Percentiles rank a stretch among this genome's conserved stretches.
phyloP scores from a whole-genome alignment of 345 rosid genomes.

The Populus ilicifolia region DNA sequence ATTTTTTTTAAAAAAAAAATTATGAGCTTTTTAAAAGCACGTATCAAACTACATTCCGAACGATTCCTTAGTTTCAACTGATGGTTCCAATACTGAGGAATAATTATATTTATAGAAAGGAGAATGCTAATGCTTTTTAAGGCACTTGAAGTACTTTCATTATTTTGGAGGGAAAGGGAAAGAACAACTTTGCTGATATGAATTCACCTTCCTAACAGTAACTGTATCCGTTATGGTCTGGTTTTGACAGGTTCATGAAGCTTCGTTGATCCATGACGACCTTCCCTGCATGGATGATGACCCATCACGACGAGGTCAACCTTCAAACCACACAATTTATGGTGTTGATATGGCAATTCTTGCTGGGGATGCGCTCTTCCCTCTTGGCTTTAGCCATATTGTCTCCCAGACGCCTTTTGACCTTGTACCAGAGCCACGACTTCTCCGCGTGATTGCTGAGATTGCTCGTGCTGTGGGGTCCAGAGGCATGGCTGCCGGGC shows the following conservation, averaged over 20 bases:
- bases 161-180: neutral
- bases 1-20: too few relatives aligned
- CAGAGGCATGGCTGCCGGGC: slow-evolving; percentile 96
- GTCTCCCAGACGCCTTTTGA: slow-evolving; percentile 65
- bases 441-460: slow-evolving; percentile 77
- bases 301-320: slow-evolving; percentile 75
- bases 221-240: neutral
- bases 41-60: too few relatives aligned
- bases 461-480: slow-evolving; percentile 93
- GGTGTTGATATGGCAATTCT: slow-evolving; percentile 87
- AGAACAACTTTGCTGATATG: neutral
- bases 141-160: neutral
- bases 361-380: slow-evolving; percentile 96
- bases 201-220: neutral
- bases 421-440: slow-evolving; percentile 57
- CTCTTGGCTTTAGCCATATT: slow-evolving; percentile 86
- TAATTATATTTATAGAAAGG: neutral
- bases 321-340: slow-evolving; percentile 73
- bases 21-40: too few relatives aligned
- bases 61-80: neutral
- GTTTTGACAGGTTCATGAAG: slow-evolving; percentile 64
- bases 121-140: neutral
- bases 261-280: slow-evolving; percentile 89
- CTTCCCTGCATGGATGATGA: slow-evolving; percentile 97
- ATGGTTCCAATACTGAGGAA: neutral